phyloP scores from a whole-genome alignment of 331 rosid genomes.

The Quercus tomentella region DNA sequence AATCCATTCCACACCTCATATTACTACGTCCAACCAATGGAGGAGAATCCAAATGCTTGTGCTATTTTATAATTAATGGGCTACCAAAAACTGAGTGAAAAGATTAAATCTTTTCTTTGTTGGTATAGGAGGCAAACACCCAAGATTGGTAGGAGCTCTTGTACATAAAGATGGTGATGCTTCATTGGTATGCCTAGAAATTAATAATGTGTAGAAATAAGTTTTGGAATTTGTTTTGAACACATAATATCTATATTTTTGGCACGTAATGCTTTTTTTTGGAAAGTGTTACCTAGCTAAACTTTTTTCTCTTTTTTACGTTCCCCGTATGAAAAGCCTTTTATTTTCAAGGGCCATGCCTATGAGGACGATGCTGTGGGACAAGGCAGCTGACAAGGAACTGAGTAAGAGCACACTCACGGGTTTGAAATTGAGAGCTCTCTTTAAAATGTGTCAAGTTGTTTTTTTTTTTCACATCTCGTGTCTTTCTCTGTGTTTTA shows the following conservation, averaged over 20 bases:
- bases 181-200: conserved; percentile 29
- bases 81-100: conserved; percentile 12
- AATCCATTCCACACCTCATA: conserved; percentile 30
- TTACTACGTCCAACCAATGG: conserved; percentile 77
- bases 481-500: conserved; percentile 5
- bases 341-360: background rate
- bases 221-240: conserved; percentile 29
- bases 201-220: conserved; percentile 41
- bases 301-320: background rate
- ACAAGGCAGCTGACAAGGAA: conserved; percentile 20
- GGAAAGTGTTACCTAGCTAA: background rate
- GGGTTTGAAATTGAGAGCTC: conserved; percentile 28
- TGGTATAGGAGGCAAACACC: conserved; percentile 9
- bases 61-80: conserved; percentile 46
- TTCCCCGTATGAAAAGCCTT: background rate
- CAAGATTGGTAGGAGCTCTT: conserved; percentile 27
- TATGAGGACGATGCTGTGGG: conserved; percentile 22
- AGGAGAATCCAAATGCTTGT: conserved; percentile 96
- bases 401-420: background rate
- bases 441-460: conserved; percentile 16
- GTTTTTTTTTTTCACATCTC: conserved; percentile 4
- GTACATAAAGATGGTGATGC: conserved; percentile 50
- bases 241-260: background rate
- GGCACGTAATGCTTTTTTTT: background rate
- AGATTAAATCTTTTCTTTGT: conserved; percentile 13